phyloP scores from a whole-genome alignment of 2,329 filamentous ascomycete genomes.

The Triangularia setosa region DNA sequence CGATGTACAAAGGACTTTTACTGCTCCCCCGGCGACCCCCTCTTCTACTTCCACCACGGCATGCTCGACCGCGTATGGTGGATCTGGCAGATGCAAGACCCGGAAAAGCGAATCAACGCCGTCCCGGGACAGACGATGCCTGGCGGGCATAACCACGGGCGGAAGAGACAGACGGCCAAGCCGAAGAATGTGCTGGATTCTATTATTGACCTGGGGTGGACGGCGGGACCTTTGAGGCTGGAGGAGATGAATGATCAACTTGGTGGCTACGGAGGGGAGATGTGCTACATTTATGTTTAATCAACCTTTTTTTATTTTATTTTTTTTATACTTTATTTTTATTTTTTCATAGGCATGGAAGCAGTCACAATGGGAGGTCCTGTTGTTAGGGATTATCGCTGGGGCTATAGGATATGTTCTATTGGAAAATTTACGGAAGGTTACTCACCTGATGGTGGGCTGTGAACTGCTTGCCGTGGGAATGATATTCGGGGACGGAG shows the following conservation, averaged over 20 bases:
- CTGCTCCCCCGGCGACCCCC: slow-evolving; percentile 36
- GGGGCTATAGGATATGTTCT: no score
- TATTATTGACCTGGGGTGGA: slow-evolving; percentile 28
- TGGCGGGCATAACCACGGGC: background rate
- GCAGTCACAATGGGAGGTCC: no score
- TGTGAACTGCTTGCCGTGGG: background rate
- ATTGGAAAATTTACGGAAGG: no score
- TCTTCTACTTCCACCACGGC: slow-evolving; percentile 40
- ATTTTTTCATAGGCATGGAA: no score
- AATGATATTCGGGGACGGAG: background rate
- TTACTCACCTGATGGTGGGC: background rate
- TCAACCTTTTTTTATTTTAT: background rate
- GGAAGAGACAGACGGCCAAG: slow-evolving; percentile 10
- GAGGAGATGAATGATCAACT: slow-evolving; percentile 28
- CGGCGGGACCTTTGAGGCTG: slow-evolving; percentile 23
- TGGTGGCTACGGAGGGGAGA: slow-evolving; percentile 26
- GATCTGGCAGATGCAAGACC: slow-evolving; percentile 41
- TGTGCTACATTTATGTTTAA: slow-evolving; percentile 31
- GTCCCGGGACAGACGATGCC: slow-evolving; percentile 29
- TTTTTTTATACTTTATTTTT: no score
- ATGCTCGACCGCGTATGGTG: slow-evolving; percentile 39
- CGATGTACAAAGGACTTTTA: slow-evolving; percentile 11
- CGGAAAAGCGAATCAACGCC: slow-evolving; percentile 32
- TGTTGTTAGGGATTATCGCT: no score
- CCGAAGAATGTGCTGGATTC: background rate